Percentiles rank a stretch among this genome's conserved stretches.
Evolutionary conservation across 495 filamentous ascomycete species (phyloP).

Genomic region (Penicillium daleae): DNA sequence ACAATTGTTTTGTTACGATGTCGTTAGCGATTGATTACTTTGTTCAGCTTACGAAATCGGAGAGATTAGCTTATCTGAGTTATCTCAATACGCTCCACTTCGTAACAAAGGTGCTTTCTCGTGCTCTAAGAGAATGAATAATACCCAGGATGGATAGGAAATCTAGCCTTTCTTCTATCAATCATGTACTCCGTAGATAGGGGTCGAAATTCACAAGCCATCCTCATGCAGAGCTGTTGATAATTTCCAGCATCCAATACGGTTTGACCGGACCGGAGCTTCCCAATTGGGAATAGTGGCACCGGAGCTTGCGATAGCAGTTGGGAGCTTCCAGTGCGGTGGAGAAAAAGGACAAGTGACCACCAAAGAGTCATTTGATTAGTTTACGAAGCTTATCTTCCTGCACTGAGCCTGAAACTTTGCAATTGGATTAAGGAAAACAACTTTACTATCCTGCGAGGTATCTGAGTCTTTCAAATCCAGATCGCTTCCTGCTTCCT

Average conservation of each 20-base stretch:
- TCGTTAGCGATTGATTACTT: not conserved
- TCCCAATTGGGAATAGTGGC: constrained; percentile 15
- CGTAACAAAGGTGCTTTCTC: not conserved
- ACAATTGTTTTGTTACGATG: not conserved
- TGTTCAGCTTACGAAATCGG: not conserved
- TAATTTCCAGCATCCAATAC: not conserved
- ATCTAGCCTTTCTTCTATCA: not conserved
- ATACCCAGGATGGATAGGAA: not conserved
- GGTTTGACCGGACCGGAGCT: constrained; percentile 20
- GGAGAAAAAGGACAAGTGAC: not conserved
- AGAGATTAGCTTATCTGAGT: not conserved
- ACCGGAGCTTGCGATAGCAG: constrained; percentile 4
- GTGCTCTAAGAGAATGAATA: not conserved
- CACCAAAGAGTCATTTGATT: not conserved
- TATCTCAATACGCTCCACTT: not conserved
- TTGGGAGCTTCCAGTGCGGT: constrained; percentile 1
- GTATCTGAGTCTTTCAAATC: not conserved
- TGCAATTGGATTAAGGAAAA: not conserved
- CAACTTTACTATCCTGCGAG: not conserved
- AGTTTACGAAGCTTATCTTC: not conserved
- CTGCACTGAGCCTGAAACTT: not conserved
- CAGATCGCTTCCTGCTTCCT: not conserved
- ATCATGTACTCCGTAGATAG: not conserved
- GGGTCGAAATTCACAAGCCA: not conserved
- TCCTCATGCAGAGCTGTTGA: not conserved